These are phyloP conservation scores for Amaranthus hypochondriacus DNA, from an alignment of 148 eudicot genomes.

Conservation along the genomic window DNA sequence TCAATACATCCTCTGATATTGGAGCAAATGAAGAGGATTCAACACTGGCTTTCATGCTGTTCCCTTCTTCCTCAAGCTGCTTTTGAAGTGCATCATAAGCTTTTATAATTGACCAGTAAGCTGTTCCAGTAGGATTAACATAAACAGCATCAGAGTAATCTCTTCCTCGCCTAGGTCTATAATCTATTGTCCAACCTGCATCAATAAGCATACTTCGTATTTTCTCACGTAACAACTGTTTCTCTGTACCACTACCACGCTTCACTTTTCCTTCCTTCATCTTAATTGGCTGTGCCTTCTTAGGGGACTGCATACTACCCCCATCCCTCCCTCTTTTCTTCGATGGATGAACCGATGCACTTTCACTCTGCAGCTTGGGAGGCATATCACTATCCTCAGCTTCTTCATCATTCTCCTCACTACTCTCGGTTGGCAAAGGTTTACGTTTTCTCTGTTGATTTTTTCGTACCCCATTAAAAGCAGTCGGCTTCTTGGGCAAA, in stretches of 20 bases:
- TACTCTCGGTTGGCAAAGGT: constrained; percentile 27
- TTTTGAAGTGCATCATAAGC: constrained; percentile 96
- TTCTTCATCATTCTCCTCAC: constrained; percentile 37
- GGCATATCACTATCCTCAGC: constrained; percentile 49
- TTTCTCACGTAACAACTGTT: constrained; percentile 81
- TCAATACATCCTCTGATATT: constrained; percentile 60
- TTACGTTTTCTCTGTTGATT: constrained; percentile 33
- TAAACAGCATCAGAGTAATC: constrained; percentile 95
- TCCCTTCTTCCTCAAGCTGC: constrained; percentile 63
- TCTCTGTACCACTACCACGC: constrained; percentile 90
- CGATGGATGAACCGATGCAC: constrained; percentile 32
- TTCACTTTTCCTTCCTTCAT: constrained; percentile 53
- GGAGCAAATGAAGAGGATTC: constrained; percentile 52
- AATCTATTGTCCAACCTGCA: constrained; percentile 98
- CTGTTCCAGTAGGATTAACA: constrained; percentile 81
- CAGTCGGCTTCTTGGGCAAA: constrained; percentile 32
- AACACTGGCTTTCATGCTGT: constrained; percentile 26
- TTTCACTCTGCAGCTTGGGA: constrained; percentile 33
- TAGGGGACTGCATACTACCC: constrained; percentile 38
- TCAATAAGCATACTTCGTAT: constrained; percentile 66
- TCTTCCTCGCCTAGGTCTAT: constrained; percentile 91
- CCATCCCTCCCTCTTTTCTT: constrained; percentile 42
- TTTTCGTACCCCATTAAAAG: constrained; percentile 27
- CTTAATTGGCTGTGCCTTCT: constrained; percentile 38
- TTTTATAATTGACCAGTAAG: constrained; percentile 92